Evolutionary conservation across 805 yeast species (phyloP).

Genomic region (Yamadazyma scolyti): DNA sequence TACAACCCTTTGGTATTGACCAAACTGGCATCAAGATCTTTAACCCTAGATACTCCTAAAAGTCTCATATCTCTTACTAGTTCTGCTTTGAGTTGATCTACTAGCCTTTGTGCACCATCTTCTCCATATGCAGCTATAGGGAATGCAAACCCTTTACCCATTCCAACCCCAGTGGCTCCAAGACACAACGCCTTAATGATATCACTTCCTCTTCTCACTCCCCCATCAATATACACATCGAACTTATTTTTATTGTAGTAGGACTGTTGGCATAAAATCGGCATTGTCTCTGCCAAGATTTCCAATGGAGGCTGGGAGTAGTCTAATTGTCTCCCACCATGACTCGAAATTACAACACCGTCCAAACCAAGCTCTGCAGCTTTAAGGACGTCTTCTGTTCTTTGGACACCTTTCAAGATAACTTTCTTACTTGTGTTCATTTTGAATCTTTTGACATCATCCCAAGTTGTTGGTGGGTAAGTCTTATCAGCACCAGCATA

Average conservation of each 20-base stretch:
- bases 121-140: constrained; percentile 64
- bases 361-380: constrained; percentile 69
- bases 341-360: constrained; percentile 79
- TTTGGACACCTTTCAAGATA: constrained; percentile 72
- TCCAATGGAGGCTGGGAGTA: constrained; percentile 72
- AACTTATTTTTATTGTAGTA: constrained; percentile 37
- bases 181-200: constrained; percentile 59
- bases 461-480: constrained; percentile 19
- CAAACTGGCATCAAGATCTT: constrained; percentile 26
- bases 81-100: constrained; percentile 55
- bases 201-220: constrained; percentile 65
- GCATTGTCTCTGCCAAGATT: constrained; percentile 67
- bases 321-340: constrained; percentile 87
- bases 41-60: constrained; percentile 64
- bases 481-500: neutral
- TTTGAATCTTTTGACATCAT: constrained; percentile 18
- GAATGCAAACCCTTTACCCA: constrained; percentile 63
- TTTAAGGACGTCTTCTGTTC: constrained; percentile 68
- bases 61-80: constrained; percentile 74
- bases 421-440: constrained; percentile 39
- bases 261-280: constrained; percentile 24
- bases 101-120: constrained; percentile 43
- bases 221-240: constrained; percentile 63
- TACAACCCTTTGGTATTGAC: constrained; percentile 22
- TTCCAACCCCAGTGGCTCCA: constrained; percentile 68